phyloP scores from a whole-genome alignment of 192 early-diverging fungal species.

The Spizellomyces sp. region DNA sequence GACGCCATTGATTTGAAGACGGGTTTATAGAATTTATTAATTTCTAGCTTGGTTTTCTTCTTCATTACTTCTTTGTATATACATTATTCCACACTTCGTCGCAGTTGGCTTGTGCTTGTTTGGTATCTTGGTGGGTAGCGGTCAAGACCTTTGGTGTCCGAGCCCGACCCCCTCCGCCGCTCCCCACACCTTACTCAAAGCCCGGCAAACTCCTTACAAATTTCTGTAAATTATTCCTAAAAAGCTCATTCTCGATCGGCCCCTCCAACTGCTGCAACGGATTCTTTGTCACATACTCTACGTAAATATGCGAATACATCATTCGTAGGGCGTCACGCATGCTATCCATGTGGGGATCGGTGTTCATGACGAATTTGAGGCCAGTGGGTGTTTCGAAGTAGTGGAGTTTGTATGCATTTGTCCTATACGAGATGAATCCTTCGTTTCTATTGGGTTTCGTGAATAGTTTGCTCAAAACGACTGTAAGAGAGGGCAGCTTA shows the following conservation, averaged over 20 bases:
- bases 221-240: constrained; percentile 35
- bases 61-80: constrained; percentile 1
- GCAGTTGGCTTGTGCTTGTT: not conserved
- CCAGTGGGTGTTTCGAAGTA: constrained; percentile 89
- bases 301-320: constrained; percentile 87
- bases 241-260: constrained; percentile 48
- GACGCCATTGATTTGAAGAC: no score
- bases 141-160: no score
- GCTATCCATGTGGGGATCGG: constrained; percentile 67
- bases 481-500: not conserved
- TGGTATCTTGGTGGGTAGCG: not conserved
- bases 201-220: constrained; percentile 38
- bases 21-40: not conserved
- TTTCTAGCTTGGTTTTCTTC: not conserved
- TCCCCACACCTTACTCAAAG: constrained; percentile 31
- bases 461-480: not conserved
- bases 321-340: constrained; percentile 73
- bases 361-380: constrained; percentile 85
- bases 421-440: constrained; percentile 75
- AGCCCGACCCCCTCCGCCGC: not conserved
- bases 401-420: constrained; percentile 85
- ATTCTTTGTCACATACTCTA: constrained; percentile 93
- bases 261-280: constrained; percentile 66
- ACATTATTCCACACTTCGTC: not conserved
- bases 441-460: constrained; percentile 33